Evolutionary conservation across 192 early-diverging fungal genomes (phyloP), one percentile per base, ranked within the genome.

Genomic region (Umbelopsis sp.): DNA sequence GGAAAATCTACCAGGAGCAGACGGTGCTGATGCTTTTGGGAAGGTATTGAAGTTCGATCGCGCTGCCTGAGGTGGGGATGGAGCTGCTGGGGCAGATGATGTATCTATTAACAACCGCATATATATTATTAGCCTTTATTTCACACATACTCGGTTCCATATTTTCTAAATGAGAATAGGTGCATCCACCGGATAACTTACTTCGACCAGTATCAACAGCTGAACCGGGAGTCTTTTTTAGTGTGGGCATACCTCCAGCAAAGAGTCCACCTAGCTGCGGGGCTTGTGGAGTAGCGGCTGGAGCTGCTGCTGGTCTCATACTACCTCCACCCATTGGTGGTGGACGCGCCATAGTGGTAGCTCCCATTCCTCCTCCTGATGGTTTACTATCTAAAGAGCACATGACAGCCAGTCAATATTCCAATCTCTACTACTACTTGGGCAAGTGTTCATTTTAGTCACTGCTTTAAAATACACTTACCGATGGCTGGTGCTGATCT

Each of bases 191-290:
- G 9, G 36, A 38, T n/a, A 29, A 36, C 31, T 68, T 45, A 36
- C 45, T 62, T 65, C 75, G 66, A 20, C 75, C 72, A 7, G 72
- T 74, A 12, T 69, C 49, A 29, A 78, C 25, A 59, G 68, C 71
- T 4, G 71, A 44, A 14, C 77, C 77, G 51, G 21, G 67, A 29
- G 79, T 76, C 22, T 81, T 81, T 68, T 72, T 65, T 1, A 81
- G 52, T 0, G 74, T 90, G 6, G 92, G 92, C 82, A 91, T 87
- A 20, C 89, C 92, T 22, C 82, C 47, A 52, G 79, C 75, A 74
- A 81, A 81, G 3, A 81, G 31, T 3, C 79, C 79, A 9, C 74
- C 79, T 17, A 81, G 65, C 53, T 66, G 69, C 9, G 72, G 72
- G 45, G 72, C 69, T 10, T 41, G 21, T 4, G 68, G 56, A 24